phyloP scores from a whole-genome alignment of 371 early-diverging fungal genomes.

The Encephalitozoon hellem region DNA sequence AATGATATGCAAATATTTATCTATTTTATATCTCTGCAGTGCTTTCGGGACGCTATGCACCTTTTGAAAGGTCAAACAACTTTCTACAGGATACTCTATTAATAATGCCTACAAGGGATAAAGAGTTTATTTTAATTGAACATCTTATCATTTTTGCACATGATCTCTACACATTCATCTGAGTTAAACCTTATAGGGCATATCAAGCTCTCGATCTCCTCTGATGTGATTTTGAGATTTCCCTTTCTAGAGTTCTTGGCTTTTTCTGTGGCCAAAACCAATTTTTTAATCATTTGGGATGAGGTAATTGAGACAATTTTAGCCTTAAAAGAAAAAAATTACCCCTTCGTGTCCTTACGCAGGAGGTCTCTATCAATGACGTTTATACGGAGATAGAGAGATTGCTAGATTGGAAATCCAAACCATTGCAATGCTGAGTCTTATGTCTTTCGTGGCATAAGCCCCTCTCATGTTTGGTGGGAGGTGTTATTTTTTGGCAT shows the following conservation, averaged over 20 bases:
- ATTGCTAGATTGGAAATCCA: constrained; percentile 19
- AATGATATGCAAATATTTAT: neutral
- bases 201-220: neutral
- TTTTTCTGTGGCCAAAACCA: neutral
- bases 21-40: neutral
- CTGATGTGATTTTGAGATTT: neutral
- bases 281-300: neutral
- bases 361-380: constrained; percentile 17
- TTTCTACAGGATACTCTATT: neutral
- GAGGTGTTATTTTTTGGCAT: neutral
- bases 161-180: constrained; percentile 2
- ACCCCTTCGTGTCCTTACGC: constrained; percentile 3
- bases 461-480: neutral
- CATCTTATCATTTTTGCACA: neutral
- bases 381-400: constrained; percentile 11
- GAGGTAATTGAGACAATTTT: neutral
- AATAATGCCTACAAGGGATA: neutral
- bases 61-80: neutral
- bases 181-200: neutral
- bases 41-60: neutral
- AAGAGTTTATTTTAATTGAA: neutral
- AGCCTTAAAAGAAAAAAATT: neutral
- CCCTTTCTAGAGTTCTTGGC: neutral
- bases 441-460: constrained; percentile 1
- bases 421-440: neutral